Evolutionary conservation across 306 rosid species (phyloP).

Genomic region (Castanea mollissima): DNA sequence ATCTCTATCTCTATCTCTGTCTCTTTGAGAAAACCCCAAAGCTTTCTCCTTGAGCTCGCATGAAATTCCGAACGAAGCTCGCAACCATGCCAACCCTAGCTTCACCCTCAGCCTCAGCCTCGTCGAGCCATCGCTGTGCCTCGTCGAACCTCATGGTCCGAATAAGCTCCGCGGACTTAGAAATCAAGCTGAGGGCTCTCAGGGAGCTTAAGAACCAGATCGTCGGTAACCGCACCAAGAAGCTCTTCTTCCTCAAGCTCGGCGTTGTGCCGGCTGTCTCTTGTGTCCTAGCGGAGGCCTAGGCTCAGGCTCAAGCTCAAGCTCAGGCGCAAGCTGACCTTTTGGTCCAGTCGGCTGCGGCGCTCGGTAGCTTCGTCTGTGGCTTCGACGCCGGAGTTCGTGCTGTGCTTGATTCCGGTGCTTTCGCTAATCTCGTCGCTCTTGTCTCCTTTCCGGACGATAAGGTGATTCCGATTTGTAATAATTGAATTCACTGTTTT

Average conservation of each 20-base stretch:
- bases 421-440: slow-evolving; percentile 51
- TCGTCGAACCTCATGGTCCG: slow-evolving; percentile 66
- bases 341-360: slow-evolving; percentile 86
- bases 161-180: slow-evolving; percentile 54
- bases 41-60: slow-evolving; percentile 29
- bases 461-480: slow-evolving; percentile 51
- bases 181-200: slow-evolving; percentile 74
- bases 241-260: slow-evolving; percentile 78
- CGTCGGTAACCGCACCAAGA: slow-evolving; percentile 95
- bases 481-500: not conserved
- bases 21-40: not conserved
- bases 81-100: slow-evolving; percentile 55
- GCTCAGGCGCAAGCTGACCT: slow-evolving; percentile 30
- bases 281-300: slow-evolving; percentile 40
- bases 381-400: slow-evolving; percentile 82
- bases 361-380: slow-evolving; percentile 86
- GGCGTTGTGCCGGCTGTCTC: slow-evolving; percentile 77
- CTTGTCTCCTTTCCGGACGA: slow-evolving; percentile 63
- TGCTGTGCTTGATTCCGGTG: slow-evolving; percentile 83
- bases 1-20: not conserved
- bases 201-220: slow-evolving; percentile 86
- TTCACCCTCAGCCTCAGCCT: slow-evolving; percentile 33
- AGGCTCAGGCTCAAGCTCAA: not conserved
- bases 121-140: slow-evolving; percentile 60
- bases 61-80: slow-evolving; percentile 35